Base-by-base conservation (phyloP, 2,329 filamentous ascomycete genomes). In the Xylariaceae sp. region DNA sequence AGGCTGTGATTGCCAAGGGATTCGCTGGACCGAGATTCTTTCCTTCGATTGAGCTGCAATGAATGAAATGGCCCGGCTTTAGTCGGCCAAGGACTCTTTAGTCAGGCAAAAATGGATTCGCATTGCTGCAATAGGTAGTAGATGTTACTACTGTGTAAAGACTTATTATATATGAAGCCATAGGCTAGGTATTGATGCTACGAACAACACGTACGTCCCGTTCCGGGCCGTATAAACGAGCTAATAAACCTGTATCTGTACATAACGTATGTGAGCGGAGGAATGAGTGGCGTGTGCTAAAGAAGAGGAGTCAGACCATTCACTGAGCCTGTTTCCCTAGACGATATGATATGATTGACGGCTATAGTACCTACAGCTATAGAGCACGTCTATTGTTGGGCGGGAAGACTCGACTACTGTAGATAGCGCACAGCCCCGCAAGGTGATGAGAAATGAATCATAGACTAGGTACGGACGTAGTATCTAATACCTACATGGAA, bases 11-110 rank as follows among this genome's bases (percentile, higher is more conserved):
- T 54, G 88, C 86, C 1, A 86, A 88, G 65, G 92, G 92, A 0
- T 96, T 86, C 71, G 88, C 89, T 0, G 92, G 92, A 4, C 88
- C 89, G 9, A 81, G 92, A 55, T 96, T 86, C 70, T 94, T 95
- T 65, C 89, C 89, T 7, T 81, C 85, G 2, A 72, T 85, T 26
- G 78, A 86, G 42, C 67, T 86, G 61, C 75, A 81, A 58, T 88
- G 68, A 81, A 58, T 88, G 68, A 73, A 30, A 39, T 8, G n/a
- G 26, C 10, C 13, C 9, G 7, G 21, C 12, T 22, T 19, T 42
- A 4, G 16, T 21, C 37, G 19, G 26, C 18, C 13, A 15, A 29
- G 26, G 30, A 26, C 16, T 22, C 9, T 37, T n/a, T 7, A 51
- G 19, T 16, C 18, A 37, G n/a, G 45, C 50, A 26, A 22, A 22